Evolutionary conservation across 2,329 filamentous ascomycete species (phyloP).

Genomic region (Dendryphion nanum): DNA sequence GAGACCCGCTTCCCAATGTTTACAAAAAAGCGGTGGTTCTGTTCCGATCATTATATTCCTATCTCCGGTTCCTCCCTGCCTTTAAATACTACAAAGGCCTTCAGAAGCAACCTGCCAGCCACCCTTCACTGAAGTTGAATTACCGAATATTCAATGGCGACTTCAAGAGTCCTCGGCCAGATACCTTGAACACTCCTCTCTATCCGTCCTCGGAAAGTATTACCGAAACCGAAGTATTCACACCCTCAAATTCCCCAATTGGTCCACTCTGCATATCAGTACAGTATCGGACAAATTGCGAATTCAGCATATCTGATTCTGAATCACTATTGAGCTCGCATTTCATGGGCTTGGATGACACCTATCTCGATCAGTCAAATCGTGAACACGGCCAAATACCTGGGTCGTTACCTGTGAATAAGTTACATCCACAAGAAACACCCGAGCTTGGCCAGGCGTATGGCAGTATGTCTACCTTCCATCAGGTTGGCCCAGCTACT

Average conservation of each 20-base stretch:
- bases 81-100: constrained; percentile 81
- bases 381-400: constrained; percentile 54
- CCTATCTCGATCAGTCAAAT: constrained; percentile 75
- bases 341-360: constrained; percentile 88
- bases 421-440: constrained; percentile 45
- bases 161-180: constrained; percentile 53
- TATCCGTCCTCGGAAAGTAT: constrained; percentile 55
- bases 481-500: constrained; percentile 70
- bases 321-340: constrained; percentile 88
- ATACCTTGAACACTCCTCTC: constrained; percentile 70
- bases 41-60: constrained; percentile 84
- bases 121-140: constrained; percentile 66
- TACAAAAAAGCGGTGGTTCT: constrained; percentile 98
- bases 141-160: constrained; percentile 74
- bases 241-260: constrained; percentile 80
- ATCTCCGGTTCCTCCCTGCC: constrained; percentile 76
- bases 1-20: constrained; percentile 71
- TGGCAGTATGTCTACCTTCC: constrained; percentile 84
- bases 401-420: constrained; percentile 72
- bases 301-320: constrained; percentile 86
- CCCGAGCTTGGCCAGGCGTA: constrained; percentile 76
- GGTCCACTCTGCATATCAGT: constrained; percentile 81
- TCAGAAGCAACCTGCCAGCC: constrained; percentile 65
- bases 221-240: constrained; percentile 76
- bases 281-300: constrained; percentile 82